Conservation (phyloP, 2,329 filamentous ascomycete species). For the Penicillium glabrum region DNA sequence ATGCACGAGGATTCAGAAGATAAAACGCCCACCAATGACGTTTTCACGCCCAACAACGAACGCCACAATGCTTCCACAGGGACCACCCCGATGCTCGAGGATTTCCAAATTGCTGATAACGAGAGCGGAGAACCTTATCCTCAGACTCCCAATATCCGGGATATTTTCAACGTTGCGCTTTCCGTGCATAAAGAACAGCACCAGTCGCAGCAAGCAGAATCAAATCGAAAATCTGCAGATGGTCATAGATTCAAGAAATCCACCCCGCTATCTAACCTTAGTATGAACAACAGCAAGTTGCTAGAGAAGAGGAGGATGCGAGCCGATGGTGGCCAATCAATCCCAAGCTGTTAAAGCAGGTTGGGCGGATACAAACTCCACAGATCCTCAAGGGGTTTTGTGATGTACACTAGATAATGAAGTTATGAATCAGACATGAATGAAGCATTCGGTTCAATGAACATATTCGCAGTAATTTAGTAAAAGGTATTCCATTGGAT, state of each 20-base stretch:
- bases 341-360: not conserved
- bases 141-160: constrained; percentile 4
- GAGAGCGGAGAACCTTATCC: not conserved
- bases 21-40: not conserved
- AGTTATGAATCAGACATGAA: too few relatives aligned
- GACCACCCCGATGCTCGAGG: not conserved
- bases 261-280: not conserved
- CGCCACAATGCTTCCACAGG: not conserved
- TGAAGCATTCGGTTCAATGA: too few relatives aligned
- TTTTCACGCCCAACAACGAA: not conserved
- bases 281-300: not conserved
- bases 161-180: constrained; percentile 6
- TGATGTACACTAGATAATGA: too few relatives aligned
- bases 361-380: not conserved
- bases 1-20: not conserved
- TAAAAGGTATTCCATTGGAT: too few relatives aligned
- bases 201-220: not conserved
- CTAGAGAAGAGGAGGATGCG: not conserved
- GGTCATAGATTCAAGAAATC: not conserved
- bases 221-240: not conserved
- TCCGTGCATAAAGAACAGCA: constrained; percentile 1
- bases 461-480: too few relatives aligned
- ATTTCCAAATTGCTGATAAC: not conserved
- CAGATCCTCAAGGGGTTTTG: too few relatives aligned
- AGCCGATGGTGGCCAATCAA: not conserved